These are phyloP conservation scores for Aspergillus terreus DNA, from an alignment of 2,329 filamentous ascomycete species.

Conservation along the genomic window DNA sequence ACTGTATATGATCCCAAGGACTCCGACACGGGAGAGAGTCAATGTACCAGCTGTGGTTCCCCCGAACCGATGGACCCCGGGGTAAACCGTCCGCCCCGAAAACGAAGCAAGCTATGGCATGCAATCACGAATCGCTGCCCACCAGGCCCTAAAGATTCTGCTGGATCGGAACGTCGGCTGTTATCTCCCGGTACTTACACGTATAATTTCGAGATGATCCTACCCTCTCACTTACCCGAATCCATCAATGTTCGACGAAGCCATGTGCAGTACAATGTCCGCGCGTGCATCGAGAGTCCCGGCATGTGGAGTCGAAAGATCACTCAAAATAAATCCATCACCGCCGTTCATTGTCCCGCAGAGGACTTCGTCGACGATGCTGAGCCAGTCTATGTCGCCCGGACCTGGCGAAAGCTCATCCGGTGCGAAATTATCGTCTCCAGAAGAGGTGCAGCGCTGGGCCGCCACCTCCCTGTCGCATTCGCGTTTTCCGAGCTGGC, in stretches of 20 bases:
- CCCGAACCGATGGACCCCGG: background rate
- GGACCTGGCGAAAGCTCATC: slow-evolving; percentile 6
- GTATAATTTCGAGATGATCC: slow-evolving; percentile 14
- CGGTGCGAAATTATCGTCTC: slow-evolving; percentile 9
- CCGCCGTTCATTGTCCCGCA: slow-evolving; percentile 11
- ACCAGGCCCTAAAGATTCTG: background rate
- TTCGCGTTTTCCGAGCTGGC: slow-evolving; percentile 8
- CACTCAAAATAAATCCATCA: slow-evolving; percentile 3
- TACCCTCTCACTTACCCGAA: slow-evolving; percentile 11
- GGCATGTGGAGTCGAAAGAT: slow-evolving; percentile 4
- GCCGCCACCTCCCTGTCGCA: slow-evolving; percentile 7
- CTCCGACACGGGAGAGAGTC: background rate
- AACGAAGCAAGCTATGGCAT: slow-evolving; percentile 6
- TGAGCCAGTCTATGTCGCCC: slow-evolving; percentile 8
- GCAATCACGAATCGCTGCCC: slow-evolving; percentile 2
- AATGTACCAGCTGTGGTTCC: background rate
- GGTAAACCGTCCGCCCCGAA: background rate
- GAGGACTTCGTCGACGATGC: slow-evolving; percentile 13
- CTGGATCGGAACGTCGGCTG: background rate
- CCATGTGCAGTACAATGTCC: slow-evolving; percentile 11
- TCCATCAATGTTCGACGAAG: slow-evolving; percentile 10
- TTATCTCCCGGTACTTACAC: slow-evolving; percentile 9
- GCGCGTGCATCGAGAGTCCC: slow-evolving; percentile 7
- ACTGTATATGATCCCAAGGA: slow-evolving; percentile 5
- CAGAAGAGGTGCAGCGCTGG: slow-evolving; percentile 11